Evolutionary conservation across 2,329 filamentous ascomycete species (phyloP).

Genomic region (Penicillium psychrosexuale): DNA sequence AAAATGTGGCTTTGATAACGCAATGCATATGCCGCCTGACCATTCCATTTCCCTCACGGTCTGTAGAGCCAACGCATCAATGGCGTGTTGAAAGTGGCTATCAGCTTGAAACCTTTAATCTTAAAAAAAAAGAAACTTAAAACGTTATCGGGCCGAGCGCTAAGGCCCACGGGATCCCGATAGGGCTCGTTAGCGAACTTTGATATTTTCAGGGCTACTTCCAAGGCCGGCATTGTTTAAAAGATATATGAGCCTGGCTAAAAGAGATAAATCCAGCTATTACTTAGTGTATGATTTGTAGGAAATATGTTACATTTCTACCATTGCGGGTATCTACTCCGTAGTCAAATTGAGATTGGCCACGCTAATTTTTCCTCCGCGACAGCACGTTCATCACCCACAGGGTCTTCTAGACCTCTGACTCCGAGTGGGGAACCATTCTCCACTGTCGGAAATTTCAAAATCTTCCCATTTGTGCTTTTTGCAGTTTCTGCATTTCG

Average conservation of each 20-base stretch:
- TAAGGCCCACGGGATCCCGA: slow-evolving; percentile 4
- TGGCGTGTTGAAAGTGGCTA: background rate
- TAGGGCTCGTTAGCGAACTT: background rate
- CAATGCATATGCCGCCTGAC: background rate
- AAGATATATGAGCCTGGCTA: background rate
- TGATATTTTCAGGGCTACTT: background rate
- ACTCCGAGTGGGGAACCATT: background rate
- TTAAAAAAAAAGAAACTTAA: background rate
- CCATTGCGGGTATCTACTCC: background rate
- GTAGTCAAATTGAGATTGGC: background rate
- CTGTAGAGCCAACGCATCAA: background rate
- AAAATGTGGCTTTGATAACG: background rate
- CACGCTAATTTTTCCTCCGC: background rate
- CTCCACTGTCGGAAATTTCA: background rate
- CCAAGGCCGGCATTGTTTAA: background rate
- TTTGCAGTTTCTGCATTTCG: background rate
- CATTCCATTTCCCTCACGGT: background rate
- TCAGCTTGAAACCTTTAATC: background rate
- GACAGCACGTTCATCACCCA: background rate
- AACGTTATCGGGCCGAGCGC: slow-evolving; percentile 4
- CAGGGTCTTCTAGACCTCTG: background rate
- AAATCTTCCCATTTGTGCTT: background rate
- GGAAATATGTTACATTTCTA: background rate
- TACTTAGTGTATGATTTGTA: too few relatives aligned
- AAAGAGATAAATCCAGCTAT: too few relatives aligned